A percentile compares a stretch with the other conserved stretches of the same genome.
phyloP scores from a whole-genome alignment of 1,284 basidiomycete genomes.

The Melanopsichium pennsylvanicum region DNA sequence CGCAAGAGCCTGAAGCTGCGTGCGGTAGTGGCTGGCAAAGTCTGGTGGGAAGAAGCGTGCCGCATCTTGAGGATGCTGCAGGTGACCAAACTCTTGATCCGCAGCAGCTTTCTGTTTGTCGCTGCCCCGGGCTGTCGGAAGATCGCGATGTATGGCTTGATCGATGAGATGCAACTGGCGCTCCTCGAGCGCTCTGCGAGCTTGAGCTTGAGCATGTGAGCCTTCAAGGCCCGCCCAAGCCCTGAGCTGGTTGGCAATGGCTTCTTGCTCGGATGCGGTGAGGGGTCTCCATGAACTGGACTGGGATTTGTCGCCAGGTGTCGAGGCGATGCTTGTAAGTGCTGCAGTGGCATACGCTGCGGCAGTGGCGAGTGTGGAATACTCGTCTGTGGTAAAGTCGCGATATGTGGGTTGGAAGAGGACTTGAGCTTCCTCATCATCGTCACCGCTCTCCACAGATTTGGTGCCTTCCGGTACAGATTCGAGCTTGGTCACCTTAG shows the following conservation, averaged over 20 bases:
- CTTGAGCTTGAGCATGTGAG: constrained; percentile 51
- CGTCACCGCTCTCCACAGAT: neutral
- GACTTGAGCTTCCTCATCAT: constrained; percentile 22
- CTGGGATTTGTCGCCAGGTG: constrained; percentile 20
- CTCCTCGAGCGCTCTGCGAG: constrained; percentile 47
- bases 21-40: constrained; percentile 60
- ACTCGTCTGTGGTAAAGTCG: constrained; percentile 48
- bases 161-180: constrained; percentile 44
- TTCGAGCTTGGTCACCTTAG: constrained; percentile 1
- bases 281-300: constrained; percentile 41
- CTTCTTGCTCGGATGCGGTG: constrained; percentile 40
- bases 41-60: constrained; percentile 57
- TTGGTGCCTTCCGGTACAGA: constrained; percentile 9
- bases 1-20: constrained; percentile 56
- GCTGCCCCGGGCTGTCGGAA: neutral
- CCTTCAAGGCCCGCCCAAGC: constrained; percentile 63
- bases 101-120: neutral
- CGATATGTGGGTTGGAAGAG: constrained; percentile 53
- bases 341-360: constrained; percentile 59
- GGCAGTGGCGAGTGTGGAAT: constrained; percentile 55
- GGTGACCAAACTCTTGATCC: constrained; percentile 1
- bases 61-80: constrained; percentile 15
- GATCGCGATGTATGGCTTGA: constrained; percentile 18
- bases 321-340: constrained; percentile 50
- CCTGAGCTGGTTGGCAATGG: constrained; percentile 46